A percentile compares a stretch with the other conserved stretches of the same genome.
These are phyloP conservation scores for Curvularia verruculosa DNA, from an alignment of 2,329 filamentous ascomycete species.

Conservation along the genomic window DNA sequence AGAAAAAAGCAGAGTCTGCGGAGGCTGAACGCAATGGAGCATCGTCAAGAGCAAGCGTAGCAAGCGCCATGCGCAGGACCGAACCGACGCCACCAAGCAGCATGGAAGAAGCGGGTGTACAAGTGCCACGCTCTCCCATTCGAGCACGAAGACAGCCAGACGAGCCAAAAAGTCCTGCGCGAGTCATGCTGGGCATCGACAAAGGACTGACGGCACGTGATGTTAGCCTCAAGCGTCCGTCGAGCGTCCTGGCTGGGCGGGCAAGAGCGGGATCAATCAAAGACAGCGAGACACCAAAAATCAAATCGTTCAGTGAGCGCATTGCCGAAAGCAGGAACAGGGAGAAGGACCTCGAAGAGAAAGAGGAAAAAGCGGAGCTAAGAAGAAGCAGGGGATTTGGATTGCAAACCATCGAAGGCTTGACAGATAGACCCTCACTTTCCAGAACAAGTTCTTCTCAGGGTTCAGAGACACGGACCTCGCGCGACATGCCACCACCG, in stretches of 20 bases:
- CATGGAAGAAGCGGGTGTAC: conserved; percentile 54
- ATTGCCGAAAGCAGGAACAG: conserved; percentile 69
- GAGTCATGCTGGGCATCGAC: conserved; percentile 84
- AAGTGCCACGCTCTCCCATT: conserved; percentile 78
- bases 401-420: conserved; percentile 35
- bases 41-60: conserved; percentile 38
- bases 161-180: conserved; percentile 74
- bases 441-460: conserved; percentile 39
- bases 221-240: conserved; percentile 75
- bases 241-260: conserved; percentile 15
- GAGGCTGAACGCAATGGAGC: conserved; percentile 30
- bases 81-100: conserved; percentile 33
- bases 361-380: conserved; percentile 52
- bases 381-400: conserved; percentile 52
- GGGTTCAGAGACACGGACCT: conserved; percentile 29
- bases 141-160: conserved; percentile 55
- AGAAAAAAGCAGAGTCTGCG: conserved; percentile 45
- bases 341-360: conserved; percentile 53
- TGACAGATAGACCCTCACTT: conserved; percentile 29
- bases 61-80: conserved; percentile 26
- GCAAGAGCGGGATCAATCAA: conserved; percentile 53
- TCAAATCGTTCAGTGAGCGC: conserved; percentile 81
- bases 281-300: conserved; percentile 31
- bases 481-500: conserved; percentile 28
- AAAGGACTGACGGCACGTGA: conserved; percentile 82